Conservation (phyloP, 352 stramenopile species). For the Globisporangium alternatum region DNA sequence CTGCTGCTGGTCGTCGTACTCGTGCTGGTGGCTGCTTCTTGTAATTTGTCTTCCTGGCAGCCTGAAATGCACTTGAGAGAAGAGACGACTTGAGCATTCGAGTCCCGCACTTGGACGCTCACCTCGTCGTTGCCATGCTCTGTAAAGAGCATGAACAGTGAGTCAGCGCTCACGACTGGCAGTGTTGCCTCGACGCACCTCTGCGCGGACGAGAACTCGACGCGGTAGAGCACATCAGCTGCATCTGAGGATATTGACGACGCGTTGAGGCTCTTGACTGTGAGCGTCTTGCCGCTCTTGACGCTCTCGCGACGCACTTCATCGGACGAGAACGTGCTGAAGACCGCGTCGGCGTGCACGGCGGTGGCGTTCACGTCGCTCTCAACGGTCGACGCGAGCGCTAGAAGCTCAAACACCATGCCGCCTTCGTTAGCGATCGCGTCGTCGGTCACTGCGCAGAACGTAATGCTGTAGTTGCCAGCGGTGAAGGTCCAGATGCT, state of each 20-base stretch:
- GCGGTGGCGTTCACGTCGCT: constrained; percentile 8
- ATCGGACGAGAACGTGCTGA: constrained; percentile 12
- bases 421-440: constrained; percentile 1
- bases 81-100: not conserved
- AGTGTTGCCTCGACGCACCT: constrained; percentile 18
- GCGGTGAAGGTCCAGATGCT: constrained; percentile 4
- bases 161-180: constrained; percentile 5
- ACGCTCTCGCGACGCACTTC: constrained; percentile 11
- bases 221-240: constrained; percentile 24
- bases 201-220: constrained; percentile 17
- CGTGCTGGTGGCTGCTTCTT: not conserved
- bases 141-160: constrained; percentile 24
- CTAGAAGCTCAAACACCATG: constrained; percentile 15
- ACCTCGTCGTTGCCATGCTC: constrained; percentile 25
- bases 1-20: not conserved
- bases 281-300: not conserved
- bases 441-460: constrained; percentile 9
- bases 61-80: constrained; percentile 13
- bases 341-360: constrained; percentile 2
- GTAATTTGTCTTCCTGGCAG: not conserved
- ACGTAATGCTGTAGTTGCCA: constrained; percentile 11
- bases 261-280: constrained; percentile 3
- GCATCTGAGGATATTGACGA: not conserved
- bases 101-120: constrained; percentile 2
- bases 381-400: constrained; percentile 2